Evolutionary conservation across 2,329 filamentous ascomycete species (phyloP).

Genomic region (Penicillium rolfsii): DNA sequence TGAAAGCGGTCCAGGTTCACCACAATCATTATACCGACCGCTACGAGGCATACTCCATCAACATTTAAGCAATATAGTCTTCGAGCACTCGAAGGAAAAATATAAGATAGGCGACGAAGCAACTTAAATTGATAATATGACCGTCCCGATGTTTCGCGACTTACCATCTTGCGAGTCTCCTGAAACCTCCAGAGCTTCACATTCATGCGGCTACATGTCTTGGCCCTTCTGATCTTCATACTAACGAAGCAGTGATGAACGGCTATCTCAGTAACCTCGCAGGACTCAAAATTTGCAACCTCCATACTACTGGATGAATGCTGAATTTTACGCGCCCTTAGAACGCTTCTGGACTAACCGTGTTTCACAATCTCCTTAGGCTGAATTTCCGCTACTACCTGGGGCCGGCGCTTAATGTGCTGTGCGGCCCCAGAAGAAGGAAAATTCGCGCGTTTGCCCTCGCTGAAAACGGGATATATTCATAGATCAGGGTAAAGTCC

Average conservation of each 20-base stretch:
- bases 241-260: not conserved
- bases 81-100: no score
- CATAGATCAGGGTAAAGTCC: not conserved
- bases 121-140: accelerated
- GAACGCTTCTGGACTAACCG: not conserved
- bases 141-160: not conserved
- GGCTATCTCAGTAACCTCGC: not conserved
- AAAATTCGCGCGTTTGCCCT: not conserved
- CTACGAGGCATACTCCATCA: not conserved
- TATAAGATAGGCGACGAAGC: not conserved
- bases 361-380: conserved; percentile 1
- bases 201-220: conserved; percentile 1
- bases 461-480: not conserved
- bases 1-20: not conserved
- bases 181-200: conserved; percentile 2
- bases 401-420: conserved; percentile 8
- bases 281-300: no score
- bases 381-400: not conserved
- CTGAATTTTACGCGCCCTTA: not conserved
- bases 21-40: not conserved
- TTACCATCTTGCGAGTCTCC: not conserved
- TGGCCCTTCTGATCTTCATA: not conserved
- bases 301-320: not conserved
- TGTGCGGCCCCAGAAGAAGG: not conserved
- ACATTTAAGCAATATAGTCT: not conserved